Evolutionary conservation across 1,139 yeast species (phyloP).

Genomic region (Entelexis paramagnoliae): DNA sequence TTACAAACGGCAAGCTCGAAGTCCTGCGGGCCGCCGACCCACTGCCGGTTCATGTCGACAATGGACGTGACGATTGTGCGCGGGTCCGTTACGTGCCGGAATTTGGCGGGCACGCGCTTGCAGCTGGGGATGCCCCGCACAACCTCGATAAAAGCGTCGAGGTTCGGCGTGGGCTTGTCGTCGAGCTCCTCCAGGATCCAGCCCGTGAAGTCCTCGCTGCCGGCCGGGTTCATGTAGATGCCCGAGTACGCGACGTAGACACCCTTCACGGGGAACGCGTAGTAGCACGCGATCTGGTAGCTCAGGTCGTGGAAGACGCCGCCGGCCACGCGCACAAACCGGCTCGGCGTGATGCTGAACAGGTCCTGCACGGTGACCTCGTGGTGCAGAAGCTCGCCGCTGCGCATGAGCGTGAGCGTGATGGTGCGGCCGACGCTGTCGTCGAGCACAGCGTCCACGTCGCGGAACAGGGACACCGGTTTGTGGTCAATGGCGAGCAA

Average conservation of each 20-base stretch:
- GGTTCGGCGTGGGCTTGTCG: conserved; percentile 58
- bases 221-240: conserved; percentile 52
- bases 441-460: conserved; percentile 79
- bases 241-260: conserved; percentile 70
- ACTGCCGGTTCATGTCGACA: conserved; percentile 70
- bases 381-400: conserved; percentile 50
- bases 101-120: conserved; percentile 58
- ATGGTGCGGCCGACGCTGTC: conserved; percentile 52
- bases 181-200: conserved; percentile 76
- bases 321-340: conserved; percentile 75
- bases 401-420: conserved; percentile 58
- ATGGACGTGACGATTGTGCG: conserved; percentile 57
- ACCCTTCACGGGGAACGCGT: conserved; percentile 74
- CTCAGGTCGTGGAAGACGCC: conserved; percentile 77
- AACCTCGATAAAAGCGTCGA: conserved; percentile 66
- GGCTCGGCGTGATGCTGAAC: conserved; percentile 71
- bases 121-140: conserved; percentile 71
- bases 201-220: conserved; percentile 43
- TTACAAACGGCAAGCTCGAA: conserved; percentile 68
- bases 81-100: conserved; percentile 70
- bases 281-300: conserved; percentile 79
- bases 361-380: conserved; percentile 57
- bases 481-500: conserved; percentile 62
- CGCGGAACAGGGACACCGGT: conserved; percentile 58
- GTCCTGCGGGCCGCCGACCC: conserved; percentile 45